Percentiles rank a stretch among this genome's conserved stretches.
These are phyloP conservation scores for Linnemannia elongata DNA, from an alignment of 192 early-diverging fungal species.

Conservation along the genomic window DNA sequence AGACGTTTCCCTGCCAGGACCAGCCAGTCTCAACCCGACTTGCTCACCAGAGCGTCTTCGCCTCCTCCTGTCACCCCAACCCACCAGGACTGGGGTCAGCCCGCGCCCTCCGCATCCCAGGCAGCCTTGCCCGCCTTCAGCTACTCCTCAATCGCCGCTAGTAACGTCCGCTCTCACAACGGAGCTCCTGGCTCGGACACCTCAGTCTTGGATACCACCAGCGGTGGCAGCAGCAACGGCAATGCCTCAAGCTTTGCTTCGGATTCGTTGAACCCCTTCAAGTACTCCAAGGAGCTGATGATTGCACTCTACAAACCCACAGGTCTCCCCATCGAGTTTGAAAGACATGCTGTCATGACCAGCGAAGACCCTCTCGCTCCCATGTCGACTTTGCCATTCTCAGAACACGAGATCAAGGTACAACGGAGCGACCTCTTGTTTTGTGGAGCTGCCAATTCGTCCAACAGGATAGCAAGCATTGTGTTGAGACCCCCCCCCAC, in stretches of 20 bases:
- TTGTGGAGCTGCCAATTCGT: neutral
- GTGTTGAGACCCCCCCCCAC: neutral
- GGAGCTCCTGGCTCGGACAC: slow-evolving; percentile 16
- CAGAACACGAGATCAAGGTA: slow-evolving; percentile 75
- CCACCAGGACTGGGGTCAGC: slow-evolving; percentile 32
- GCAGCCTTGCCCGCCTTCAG: slow-evolving; percentile 39
- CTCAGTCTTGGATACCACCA: slow-evolving; percentile 13
- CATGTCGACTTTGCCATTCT: slow-evolving; percentile 67
- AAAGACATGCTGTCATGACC: slow-evolving; percentile 75
- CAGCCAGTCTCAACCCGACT: slow-evolving; percentile 27
- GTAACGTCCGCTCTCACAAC: slow-evolving; percentile 43
- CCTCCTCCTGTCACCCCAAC: slow-evolving; percentile 34
- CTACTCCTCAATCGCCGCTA: slow-evolving; percentile 47
- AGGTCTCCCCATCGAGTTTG: slow-evolving; percentile 72
- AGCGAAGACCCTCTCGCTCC: slow-evolving; percentile 71
- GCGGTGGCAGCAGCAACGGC: neutral
- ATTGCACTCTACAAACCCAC: slow-evolving; percentile 75
- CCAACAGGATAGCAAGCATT: neutral
- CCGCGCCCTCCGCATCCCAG: slow-evolving; percentile 15
- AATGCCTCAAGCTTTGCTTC: slow-evolving; percentile 12
- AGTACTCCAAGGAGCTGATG: slow-evolving; percentile 84
- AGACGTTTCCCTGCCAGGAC: slow-evolving; percentile 51
- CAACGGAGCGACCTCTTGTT: neutral
- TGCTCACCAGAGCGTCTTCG: slow-evolving; percentile 19
- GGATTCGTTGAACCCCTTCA: slow-evolving; percentile 66